phyloP scores from a whole-genome alignment of 345 rosid species.

The Hibiscus tridactylites region DNA sequence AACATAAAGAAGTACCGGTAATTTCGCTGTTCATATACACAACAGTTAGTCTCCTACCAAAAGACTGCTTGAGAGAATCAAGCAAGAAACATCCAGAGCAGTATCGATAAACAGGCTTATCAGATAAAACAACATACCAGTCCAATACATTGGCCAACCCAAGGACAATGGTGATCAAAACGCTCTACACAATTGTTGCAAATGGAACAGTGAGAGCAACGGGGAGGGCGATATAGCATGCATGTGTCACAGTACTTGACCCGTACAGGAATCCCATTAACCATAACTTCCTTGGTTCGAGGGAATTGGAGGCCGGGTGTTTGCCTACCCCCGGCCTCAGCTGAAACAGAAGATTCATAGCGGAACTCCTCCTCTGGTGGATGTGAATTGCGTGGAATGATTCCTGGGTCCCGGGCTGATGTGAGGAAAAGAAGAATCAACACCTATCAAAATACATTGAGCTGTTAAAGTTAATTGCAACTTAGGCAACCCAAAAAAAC shows the following conservation, averaged over 20 bases:
- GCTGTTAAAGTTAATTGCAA: slow-evolving; percentile 14
- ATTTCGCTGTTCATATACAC: slow-evolving; percentile 48
- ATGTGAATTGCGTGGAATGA: not conserved
- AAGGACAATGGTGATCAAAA: not conserved
- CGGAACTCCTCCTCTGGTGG: slow-evolving; percentile 20
- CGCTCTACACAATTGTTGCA: not conserved
- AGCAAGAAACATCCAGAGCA: not conserved
- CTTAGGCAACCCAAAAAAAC: not conserved
- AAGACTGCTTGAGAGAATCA: not conserved
- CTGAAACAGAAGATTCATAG: slow-evolving; percentile 47
- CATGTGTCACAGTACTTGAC: not conserved
- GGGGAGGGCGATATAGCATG: not conserved
- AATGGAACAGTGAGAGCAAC: not conserved
- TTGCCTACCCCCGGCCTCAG: slow-evolving; percentile 67
- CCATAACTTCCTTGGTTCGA: not conserved
- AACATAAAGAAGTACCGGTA: slow-evolving; percentile 95
- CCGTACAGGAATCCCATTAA: not conserved
- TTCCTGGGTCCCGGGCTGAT: not conserved
- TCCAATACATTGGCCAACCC: not conserved
- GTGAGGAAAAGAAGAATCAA: not conserved
- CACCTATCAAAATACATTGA: not conserved
- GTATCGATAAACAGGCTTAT: not conserved
- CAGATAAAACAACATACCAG: slow-evolving; percentile 42
- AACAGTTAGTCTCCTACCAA: slow-evolving; percentile 13
- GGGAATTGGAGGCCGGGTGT: slow-evolving; percentile 85